Conservation (phyloP, 2,329 filamentous ascomycete species). For the Aspergillaceae sp. region DNA sequence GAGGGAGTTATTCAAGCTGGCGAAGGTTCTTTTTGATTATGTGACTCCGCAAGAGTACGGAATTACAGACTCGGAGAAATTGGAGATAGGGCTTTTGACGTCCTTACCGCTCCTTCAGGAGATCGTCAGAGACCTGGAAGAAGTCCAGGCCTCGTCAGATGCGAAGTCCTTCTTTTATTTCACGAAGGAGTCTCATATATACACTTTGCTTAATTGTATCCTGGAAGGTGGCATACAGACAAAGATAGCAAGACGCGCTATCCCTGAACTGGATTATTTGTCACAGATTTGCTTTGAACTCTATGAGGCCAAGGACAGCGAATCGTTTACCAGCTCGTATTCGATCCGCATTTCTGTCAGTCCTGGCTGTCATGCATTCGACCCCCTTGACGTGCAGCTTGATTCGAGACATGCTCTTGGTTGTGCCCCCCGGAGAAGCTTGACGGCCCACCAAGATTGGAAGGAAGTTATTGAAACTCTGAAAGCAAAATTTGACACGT, state of each 20-base stretch:
- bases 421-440: constrained; percentile 76
- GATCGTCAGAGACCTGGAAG: constrained; percentile 92
- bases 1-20: constrained; percentile 83
- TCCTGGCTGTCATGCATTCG: constrained; percentile 91
- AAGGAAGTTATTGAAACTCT: constrained; percentile 94
- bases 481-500: constrained; percentile 91
- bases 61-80: constrained; percentile 88
- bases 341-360: constrained; percentile 94
- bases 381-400: constrained; percentile 90
- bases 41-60: constrained; percentile 98
- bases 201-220: constrained; percentile 95
- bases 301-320: constrained; percentile 83
- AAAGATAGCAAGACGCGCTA: constrained; percentile 90
- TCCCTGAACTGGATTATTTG: constrained; percentile 94
- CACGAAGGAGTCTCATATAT: constrained; percentile 98
- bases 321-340: constrained; percentile 75
- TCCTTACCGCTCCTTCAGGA: constrained; percentile 90
- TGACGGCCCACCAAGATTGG: constrained; percentile 91
- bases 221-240: constrained; percentile 93
- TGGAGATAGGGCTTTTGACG: constrained; percentile 94
- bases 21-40: constrained; percentile 95
- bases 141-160: constrained; percentile 89
- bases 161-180: constrained; percentile 98
- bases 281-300: constrained; percentile 97
- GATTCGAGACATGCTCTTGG: constrained; percentile 96